A percentile compares a stretch with the other conserved stretches of the same genome.
Conservation (phyloP, 257 asterid species). For the Nicotiana knightiana region DNA sequence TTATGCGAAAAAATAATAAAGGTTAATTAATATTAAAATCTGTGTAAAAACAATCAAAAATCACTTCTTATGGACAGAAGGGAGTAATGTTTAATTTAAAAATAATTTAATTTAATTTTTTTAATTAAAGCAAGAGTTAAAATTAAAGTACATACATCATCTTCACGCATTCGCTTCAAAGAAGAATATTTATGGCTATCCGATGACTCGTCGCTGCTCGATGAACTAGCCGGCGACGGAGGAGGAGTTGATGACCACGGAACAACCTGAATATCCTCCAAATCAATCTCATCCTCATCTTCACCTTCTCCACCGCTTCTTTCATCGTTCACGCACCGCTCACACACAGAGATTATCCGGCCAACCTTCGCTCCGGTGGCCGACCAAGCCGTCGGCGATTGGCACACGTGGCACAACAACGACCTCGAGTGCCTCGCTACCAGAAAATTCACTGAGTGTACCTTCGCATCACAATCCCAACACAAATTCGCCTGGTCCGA, state of each 20-base stretch:
- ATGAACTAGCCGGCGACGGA: slow-evolving; percentile 25
- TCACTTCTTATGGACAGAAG: no score
- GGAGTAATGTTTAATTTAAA: no score
- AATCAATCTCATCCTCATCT: slow-evolving; percentile 9
- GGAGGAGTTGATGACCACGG: slow-evolving; percentile 24
- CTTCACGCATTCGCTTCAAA: slow-evolving; percentile 1
- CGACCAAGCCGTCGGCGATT: slow-evolving; percentile 37
- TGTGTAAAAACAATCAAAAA: no score
- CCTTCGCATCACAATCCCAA: slow-evolving; percentile 55
- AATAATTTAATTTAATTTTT: no score
- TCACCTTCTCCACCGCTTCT: background rate
- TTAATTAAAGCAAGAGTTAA: no score
- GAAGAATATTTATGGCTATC: background rate
- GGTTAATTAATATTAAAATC: no score
- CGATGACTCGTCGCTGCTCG: slow-evolving; percentile 12
- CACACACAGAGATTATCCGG: slow-evolving; percentile 23
- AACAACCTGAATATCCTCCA: slow-evolving; percentile 18
- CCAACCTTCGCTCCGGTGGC: slow-evolving; percentile 30
- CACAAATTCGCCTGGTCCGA: slow-evolving; percentile 48
- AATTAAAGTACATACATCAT: background rate
- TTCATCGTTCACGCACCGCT: slow-evolving; percentile 14
- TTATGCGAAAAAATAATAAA: no score
- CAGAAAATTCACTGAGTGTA: slow-evolving; percentile 51
- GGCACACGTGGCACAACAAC: slow-evolving; percentile 37
- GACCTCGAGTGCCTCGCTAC: slow-evolving; percentile 37